phyloP scores from a whole-genome alignment of 139 green algal species.

The Closterium sp. region DNA sequence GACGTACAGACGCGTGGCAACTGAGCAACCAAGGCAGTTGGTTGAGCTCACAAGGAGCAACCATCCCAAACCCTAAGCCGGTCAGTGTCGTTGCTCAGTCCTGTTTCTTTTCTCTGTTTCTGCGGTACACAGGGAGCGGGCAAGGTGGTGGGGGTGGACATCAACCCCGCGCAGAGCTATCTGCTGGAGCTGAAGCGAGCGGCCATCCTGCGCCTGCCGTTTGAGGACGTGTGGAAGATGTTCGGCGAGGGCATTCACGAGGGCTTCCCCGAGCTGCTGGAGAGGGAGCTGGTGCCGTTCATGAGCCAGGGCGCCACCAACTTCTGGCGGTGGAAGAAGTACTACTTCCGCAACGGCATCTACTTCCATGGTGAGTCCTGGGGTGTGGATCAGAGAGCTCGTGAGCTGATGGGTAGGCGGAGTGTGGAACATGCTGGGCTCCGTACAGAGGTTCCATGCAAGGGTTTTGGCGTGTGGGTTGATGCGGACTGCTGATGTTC shows the following conservation, averaged over 20 bases:
- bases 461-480: no score
- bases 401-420: no score
- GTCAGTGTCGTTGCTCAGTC: no score
- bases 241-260: slow-evolving; percentile 78
- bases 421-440: no score
- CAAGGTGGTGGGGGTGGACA: slow-evolving; percentile 93
- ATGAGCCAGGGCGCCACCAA: slow-evolving; percentile 76
- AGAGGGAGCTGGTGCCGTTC: slow-evolving; percentile 83
- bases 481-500: slow-evolving; percentile 83
- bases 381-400: no score
- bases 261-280: slow-evolving; percentile 77
- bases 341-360: slow-evolving; percentile 90
- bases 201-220: slow-evolving; percentile 66
- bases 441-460: no score
- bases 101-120: no score
- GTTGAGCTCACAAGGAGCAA: no score
- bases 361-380: slow-evolving; percentile 81
- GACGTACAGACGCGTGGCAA: neutral
- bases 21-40: neutral
- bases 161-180: slow-evolving; percentile 92
- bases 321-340: slow-evolving; percentile 76
- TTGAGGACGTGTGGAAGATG: slow-evolving; percentile 90
- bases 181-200: slow-evolving; percentile 92
- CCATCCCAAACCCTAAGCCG: no score
- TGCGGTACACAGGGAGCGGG: slow-evolving; percentile 44